Conservation (phyloP, 306 rosid species). For the Rubus idaeus region DNA sequence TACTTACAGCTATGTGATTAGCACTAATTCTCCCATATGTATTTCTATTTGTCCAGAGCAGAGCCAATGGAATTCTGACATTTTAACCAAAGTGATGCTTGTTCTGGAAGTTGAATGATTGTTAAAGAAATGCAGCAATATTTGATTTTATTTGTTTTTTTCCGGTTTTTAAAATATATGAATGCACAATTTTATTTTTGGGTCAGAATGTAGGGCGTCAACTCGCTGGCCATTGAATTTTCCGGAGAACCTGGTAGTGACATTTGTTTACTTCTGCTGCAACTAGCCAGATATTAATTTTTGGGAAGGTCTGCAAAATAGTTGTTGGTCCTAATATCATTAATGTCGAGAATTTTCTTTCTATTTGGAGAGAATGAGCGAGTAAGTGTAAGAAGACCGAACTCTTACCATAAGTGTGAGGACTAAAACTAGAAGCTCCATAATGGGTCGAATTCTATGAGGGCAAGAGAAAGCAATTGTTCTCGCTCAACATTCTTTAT, state of each 20-base stretch:
- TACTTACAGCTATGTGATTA: neutral
- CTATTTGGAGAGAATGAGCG: neutral
- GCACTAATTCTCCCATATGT: neutral
- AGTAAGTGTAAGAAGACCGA: neutral
- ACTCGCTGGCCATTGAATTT: constrained; percentile 4
- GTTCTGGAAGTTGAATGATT: constrained; percentile 6
- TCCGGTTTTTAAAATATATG: neutral
- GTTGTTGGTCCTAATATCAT: neutral
- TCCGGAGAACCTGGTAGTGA: neutral
- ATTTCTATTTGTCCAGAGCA: neutral
- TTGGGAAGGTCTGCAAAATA: neutral
- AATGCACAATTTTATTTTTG: constrained; percentile 6
- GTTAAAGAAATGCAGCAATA: neutral
- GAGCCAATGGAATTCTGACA: neutral
- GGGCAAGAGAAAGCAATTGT: neutral
- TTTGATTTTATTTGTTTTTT: neutral
- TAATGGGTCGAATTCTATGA: neutral
- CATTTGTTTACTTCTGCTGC: neutral
- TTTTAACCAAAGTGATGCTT: constrained; percentile 2
- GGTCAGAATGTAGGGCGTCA: neutral
- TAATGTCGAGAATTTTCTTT: neutral
- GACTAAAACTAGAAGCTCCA: neutral
- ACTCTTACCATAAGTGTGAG: neutral
- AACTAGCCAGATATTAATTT: neutral
- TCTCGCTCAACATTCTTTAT: too few species aligned